Evolutionary conservation across 495 filamentous ascomycete genomes (phyloP).

Genomic region (Xylaria palmicola): DNA sequence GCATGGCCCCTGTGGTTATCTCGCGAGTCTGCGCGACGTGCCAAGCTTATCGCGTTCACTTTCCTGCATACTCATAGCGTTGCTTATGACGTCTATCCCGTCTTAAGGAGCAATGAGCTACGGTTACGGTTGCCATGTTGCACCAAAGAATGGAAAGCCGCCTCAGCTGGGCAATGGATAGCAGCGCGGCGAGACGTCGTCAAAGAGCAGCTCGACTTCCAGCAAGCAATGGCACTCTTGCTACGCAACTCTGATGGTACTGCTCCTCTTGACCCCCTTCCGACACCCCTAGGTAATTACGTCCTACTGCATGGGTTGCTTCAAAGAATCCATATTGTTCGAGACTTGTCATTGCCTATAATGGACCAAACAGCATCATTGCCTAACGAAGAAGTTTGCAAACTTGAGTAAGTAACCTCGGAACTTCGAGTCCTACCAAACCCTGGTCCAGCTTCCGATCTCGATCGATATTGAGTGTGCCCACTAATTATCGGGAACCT

Average conservation of each 20-base stretch:
- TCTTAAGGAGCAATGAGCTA: slow-evolving; percentile 50
- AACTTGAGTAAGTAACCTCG: slow-evolving; percentile 4
- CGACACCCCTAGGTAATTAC: slow-evolving; percentile 51
- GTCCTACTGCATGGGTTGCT: slow-evolving; percentile 54
- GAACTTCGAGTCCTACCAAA: slow-evolving; percentile 1
- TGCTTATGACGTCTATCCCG: slow-evolving; percentile 53
- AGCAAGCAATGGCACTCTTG: too few species aligned
- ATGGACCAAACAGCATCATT: slow-evolving; percentile 2
- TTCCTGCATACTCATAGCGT: slow-evolving; percentile 47
- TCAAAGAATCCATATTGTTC: slow-evolving; percentile 45
- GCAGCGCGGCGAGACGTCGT: slow-evolving; percentile 16
- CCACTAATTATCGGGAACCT: neutral
- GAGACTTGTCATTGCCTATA: slow-evolving; percentile 3
- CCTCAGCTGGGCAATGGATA: slow-evolving; percentile 46
- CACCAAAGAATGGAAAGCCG: slow-evolving; percentile 52
- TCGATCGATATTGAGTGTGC: slow-evolving; percentile 46
- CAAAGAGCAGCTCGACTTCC: too few species aligned
- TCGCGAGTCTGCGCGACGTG: too few species aligned
- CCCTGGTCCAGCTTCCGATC: too few species aligned
- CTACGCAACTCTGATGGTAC: neutral
- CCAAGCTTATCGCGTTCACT: too few species aligned
- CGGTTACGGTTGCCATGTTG: slow-evolving; percentile 50
- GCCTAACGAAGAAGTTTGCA: slow-evolving; percentile 8
- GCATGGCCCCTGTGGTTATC: too few species aligned
- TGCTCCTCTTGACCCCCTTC: neutral